A percentile compares a stretch with the other conserved stretches of the same genome.
Conservation (phyloP, 805 yeast genomes). For the Candida manassasensis region DNA sequence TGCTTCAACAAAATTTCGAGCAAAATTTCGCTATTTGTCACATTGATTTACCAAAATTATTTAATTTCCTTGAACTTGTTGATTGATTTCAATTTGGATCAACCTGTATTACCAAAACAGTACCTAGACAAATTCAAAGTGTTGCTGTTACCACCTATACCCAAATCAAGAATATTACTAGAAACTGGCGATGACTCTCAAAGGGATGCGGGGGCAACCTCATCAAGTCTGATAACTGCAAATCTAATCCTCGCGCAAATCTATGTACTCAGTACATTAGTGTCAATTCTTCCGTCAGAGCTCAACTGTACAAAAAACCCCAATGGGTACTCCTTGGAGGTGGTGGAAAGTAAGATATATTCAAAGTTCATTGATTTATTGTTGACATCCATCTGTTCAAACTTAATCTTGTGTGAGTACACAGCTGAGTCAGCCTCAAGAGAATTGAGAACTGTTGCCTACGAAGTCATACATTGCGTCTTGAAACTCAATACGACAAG, state of each 20-base stretch:
- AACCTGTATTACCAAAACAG: conserved; percentile 8
- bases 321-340: conserved; percentile 6
- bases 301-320: conserved; percentile 9
- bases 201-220: neutral
- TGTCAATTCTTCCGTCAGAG: conserved; percentile 13
- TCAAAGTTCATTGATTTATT: conserved; percentile 13
- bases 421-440: too few relatives aligned
- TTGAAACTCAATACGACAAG: too few relatives aligned
- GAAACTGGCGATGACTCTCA: conserved; percentile 3
- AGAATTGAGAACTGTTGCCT: too few relatives aligned
- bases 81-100: conserved; percentile 7
- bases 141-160: conserved; percentile 25
- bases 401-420: conserved; percentile 9
- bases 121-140: conserved; percentile 12
- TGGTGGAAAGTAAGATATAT: conserved; percentile 10
- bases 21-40: conserved; percentile 16
- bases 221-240: neutral
- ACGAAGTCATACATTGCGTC: too few relatives aligned
- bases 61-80: conserved; percentile 13
- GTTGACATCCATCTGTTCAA: conserved; percentile 13
- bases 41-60: conserved; percentile 15
- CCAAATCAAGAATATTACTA: conserved; percentile 21
- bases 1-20: conserved; percentile 17
- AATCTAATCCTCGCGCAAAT: neutral
- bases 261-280: conserved; percentile 8